Percentiles rank a stretch among this genome's conserved stretches.
phyloP scores from a whole-genome alignment of 1,284 basidiomycete species.

The Bondarzewia mesenterica region DNA sequence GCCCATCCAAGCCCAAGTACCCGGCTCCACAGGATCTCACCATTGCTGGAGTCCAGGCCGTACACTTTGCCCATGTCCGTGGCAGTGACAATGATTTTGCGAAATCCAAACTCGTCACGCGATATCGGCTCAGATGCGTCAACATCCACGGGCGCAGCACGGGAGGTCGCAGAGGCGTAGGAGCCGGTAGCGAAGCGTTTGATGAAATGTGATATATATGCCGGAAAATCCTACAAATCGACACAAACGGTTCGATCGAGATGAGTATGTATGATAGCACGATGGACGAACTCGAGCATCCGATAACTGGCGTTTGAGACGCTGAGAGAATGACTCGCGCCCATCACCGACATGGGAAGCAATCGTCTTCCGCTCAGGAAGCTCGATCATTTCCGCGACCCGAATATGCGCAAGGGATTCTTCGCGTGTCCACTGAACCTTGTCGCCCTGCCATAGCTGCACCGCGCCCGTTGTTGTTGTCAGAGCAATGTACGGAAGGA shows the following conservation, averaged over 20 bases:
- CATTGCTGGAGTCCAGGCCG: slow-evolving; percentile 75
- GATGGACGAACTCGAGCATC: slow-evolving; percentile 49
- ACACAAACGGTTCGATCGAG: slow-evolving; percentile 2
- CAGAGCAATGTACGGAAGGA: slow-evolving; percentile 46
- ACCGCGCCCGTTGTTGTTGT: slow-evolving; percentile 76
- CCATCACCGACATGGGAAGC: slow-evolving; percentile 24
- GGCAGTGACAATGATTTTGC: slow-evolving; percentile 74
- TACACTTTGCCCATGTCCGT: slow-evolving; percentile 74
- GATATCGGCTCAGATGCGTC: slow-evolving; percentile 33
- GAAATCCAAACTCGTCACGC: slow-evolving; percentile 83
- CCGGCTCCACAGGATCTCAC: slow-evolving; percentile 70
- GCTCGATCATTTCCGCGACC: slow-evolving; percentile 66
- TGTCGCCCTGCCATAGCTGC: slow-evolving; percentile 65
- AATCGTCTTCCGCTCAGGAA: slow-evolving; percentile 54
- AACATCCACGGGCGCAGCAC: slow-evolving; percentile 9
- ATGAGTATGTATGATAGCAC: background rate
- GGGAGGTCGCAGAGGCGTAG: slow-evolving; percentile 39
- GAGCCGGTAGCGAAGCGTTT: slow-evolving; percentile 70
- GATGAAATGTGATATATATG: slow-evolving; percentile 59
- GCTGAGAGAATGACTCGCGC: slow-evolving; percentile 46
- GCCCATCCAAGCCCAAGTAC: slow-evolving; percentile 63
- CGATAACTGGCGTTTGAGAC: slow-evolving; percentile 51
- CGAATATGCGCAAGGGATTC: slow-evolving; percentile 69
- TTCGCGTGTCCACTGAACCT: slow-evolving; percentile 73
- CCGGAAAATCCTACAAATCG: slow-evolving; percentile 70